Percentiles rank a stretch among this genome's conserved stretches.
Evolutionary conservation across 208 protist genomes (phyloP).

Genomic region (Crithidia bombi): DNA sequence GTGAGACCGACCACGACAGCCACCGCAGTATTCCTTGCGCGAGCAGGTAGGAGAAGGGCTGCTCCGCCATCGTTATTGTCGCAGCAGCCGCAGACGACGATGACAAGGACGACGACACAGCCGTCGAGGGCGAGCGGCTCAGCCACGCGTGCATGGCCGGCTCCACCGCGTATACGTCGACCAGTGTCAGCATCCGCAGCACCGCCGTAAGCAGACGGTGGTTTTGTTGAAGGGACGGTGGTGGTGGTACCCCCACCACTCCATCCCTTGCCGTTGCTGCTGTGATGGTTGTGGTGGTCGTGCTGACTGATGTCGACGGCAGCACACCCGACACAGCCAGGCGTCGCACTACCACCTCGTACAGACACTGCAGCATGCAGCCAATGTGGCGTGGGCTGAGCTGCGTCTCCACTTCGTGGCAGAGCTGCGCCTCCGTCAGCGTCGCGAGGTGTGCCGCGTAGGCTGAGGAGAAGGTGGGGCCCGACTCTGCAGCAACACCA

Average conservation of each 20-base stretch:
- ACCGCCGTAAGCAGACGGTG: constrained; percentile 11
- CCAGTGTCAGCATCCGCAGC: constrained; percentile 3
- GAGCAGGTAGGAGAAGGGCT: constrained; percentile 33
- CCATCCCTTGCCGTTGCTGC: background rate
- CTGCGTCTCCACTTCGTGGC: constrained; percentile 34
- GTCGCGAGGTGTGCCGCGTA: constrained; percentile 39
- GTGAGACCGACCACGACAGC: constrained; percentile 38
- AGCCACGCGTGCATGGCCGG: constrained; percentile 21
- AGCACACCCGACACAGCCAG: background rate
- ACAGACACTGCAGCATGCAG: constrained; percentile 58
- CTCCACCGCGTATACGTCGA: constrained; percentile 35
- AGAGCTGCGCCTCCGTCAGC: constrained; percentile 37
- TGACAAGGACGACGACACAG: too few species aligned
- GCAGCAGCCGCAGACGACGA: background rate
- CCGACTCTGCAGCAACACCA: constrained; percentile 3
- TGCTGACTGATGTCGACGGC: background rate
- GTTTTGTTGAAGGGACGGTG: background rate
- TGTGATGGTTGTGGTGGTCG: constrained; percentile 5
- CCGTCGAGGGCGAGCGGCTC: background rate
- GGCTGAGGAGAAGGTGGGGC: constrained; percentile 32
- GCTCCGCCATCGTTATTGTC: background rate
- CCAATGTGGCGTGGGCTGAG: constrained; percentile 35
- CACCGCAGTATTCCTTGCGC: constrained; percentile 40
- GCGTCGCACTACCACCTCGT: constrained; percentile 46
- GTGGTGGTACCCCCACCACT: background rate